Base-by-base conservation (phyloP, 257 asterid species). In the Capsicum pubescens region DNA sequence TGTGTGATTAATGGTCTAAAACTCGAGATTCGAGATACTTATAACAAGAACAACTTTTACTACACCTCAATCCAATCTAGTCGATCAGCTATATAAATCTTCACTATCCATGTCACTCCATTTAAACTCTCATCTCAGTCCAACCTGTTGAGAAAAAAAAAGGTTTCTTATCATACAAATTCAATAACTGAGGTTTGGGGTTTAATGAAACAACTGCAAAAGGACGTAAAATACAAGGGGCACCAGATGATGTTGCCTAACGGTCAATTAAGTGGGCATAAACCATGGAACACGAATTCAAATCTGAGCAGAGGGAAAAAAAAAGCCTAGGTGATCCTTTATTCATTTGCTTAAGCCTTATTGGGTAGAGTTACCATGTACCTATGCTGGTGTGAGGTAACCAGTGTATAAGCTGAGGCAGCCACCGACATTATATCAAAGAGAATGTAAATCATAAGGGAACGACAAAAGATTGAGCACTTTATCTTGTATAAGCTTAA, bases 1-100 rank as follows among this genome's bases (percentile, higher is more conserved):
- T 21, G 81, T 21, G 14, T 21, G 61, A 74, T 21, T 74, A 19
- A 50, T 50, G 46, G 3, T 13, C 21, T 13, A 21, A 19, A 74
- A 0, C 21, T 21, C 10, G 61, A 50, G 61, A 52, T 15, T 21
- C 10, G 3, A 50, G 46, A 52, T 50, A 50, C 60, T 50, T 74
- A 48, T 72, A 6, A 15, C 59, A 71, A 50, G 39, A n/a, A n/a
- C 39, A 11, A 21, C 44, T 26, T n/a, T 42, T 35, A 13, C 56
- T 48, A 19, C 42, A 72, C 59, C 59, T 72, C 80, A 72, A n/a
- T 72, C 59, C 42, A 72, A 72, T 19, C 42, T 72, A 48, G 42
- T 19, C 9, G 12, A 11, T 19, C 42, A 48, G 2, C n/a, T 46
- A n/a, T 72, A 72, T 10, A 10, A 6, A 46, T 71, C 80, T 48